phyloP scores from a whole-genome alignment of 768 basidiomycete genomes.

The Russula ochroleuca region DNA sequence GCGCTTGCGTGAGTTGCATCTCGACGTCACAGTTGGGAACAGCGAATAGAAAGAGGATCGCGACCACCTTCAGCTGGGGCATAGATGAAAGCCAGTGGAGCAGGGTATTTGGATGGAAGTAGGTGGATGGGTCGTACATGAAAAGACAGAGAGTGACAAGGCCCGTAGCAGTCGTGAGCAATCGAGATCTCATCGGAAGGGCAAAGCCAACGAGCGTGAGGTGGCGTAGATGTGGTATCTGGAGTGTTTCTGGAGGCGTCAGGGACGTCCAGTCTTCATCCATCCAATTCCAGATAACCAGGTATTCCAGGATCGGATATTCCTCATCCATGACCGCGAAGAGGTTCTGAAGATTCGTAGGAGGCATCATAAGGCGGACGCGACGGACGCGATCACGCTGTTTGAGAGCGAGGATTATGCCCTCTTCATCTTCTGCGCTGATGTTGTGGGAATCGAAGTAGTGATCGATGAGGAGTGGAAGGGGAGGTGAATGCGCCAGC shows the following conservation, averaged over 20 bases:
- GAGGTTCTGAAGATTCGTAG: background rate
- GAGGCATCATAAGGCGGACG: background rate
- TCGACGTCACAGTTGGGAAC: background rate
- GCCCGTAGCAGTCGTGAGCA: background rate
- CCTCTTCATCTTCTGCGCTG: background rate
- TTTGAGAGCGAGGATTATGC: background rate
- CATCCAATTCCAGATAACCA: background rate
- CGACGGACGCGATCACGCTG: background rate
- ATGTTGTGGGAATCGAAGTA: no score
- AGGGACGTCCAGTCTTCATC: background rate
- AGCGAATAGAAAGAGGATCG: background rate
- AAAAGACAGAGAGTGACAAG: background rate
- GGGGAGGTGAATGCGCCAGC: background rate
- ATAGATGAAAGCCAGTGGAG: background rate
- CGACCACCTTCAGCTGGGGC: background rate
- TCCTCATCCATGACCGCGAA: background rate
- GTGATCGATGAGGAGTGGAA: background rate
- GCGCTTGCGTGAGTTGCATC: background rate
- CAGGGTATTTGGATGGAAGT: background rate
- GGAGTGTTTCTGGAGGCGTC: background rate
- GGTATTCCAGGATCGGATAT: conserved; percentile 5
- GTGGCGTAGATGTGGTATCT: background rate
- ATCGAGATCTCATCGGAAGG: background rate
- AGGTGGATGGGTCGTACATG: background rate
- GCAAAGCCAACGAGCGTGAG: background rate